Evolutionary conservation across 108 stramenopile species (phyloP), one percentile per base, ranked within the genome.

Genomic region (Pseudonitzschia multiseries): DNA sequence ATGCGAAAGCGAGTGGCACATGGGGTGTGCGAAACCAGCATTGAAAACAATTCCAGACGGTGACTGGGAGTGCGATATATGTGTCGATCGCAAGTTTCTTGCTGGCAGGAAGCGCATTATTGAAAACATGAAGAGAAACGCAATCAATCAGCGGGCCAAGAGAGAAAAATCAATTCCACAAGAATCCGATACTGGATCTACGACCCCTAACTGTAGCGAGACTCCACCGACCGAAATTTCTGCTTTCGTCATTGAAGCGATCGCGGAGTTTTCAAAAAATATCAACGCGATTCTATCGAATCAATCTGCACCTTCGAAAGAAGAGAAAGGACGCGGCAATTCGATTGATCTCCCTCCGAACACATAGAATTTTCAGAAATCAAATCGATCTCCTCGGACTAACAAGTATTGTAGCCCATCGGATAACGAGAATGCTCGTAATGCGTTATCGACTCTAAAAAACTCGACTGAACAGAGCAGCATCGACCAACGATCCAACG

Each of bases 1-100:
- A 18, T 94, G 93, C 70, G 91, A 92, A 59, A 54, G 75, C 15
- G 90, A 90, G 57, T 94, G 90, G 59, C 93, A 94, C 73, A 79
- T 90, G 72, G 54, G 44, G 14, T 94, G 93, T 69, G 29, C 84
- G 8, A 69, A 60, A 22, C 93, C 93, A 57, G 70, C 81, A 9
- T 64, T 94, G 18, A 26, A 36, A 53, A 68, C 71, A 10, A 68
- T 94, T 13, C 93, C 93, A 1, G 90, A 90, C 43, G 89, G 91
- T 44, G 63, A 68, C 40, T 94, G 93, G 93, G 71, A 83, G 28
- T 94, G 93, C 57, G 85, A 81, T 51, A 79, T 79, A 46, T 94
- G 93, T 57, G 79, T 86, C 14, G 69, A 82, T 57, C 67, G 66
- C n/a, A 71, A 75, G 5, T 77, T 86, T 41, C 28, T 82, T 48